phyloP scores from a whole-genome alignment of 345 rosid species.

The Firmiana major region DNA sequence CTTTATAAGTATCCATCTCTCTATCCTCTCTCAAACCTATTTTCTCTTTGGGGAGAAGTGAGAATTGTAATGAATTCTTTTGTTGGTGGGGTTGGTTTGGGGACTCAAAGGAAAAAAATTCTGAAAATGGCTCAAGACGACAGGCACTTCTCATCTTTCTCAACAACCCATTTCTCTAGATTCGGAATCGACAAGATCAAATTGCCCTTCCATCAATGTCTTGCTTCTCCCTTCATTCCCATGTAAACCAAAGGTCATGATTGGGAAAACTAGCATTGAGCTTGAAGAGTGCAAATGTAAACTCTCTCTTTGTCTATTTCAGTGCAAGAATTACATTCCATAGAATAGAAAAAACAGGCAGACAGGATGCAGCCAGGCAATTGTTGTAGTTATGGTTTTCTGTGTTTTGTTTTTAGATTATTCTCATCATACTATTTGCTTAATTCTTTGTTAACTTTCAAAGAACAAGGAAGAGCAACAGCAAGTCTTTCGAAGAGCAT shows the following conservation, averaged over 20 bases:
- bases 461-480: slow-evolving; percentile 11
- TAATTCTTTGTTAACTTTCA: not conserved
- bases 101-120: not conserved
- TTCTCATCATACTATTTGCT: slow-evolving; percentile 12
- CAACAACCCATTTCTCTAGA: slow-evolving; percentile 40
- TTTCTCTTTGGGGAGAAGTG: slow-evolving; percentile 15
- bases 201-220: slow-evolving; percentile 6
- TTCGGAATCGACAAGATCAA: slow-evolving; percentile 1
- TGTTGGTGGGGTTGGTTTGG: slow-evolving; percentile 23
- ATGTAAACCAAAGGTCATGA: slow-evolving; percentile 16
- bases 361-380: slow-evolving; percentile 77
- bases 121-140: slow-evolving; percentile 30
- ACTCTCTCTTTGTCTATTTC: slow-evolving; percentile 8
- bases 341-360: slow-evolving; percentile 37
- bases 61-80: slow-evolving; percentile 8
- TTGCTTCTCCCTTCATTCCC: not conserved
- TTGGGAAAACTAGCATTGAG: slow-evolving; percentile 5
- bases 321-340: slow-evolving; percentile 22
- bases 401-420: slow-evolving; percentile 9
- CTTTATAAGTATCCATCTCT: slow-evolving; percentile 18
- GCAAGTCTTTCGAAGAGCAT: not conserved
- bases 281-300: slow-evolving; percentile 16
- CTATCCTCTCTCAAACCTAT: slow-evolving; percentile 13
- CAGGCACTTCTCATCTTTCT: slow-evolving; percentile 44
- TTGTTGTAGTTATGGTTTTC: slow-evolving; percentile 20